These are phyloP conservation scores for Arxiozyma heterogenica DNA, from an alignment of 1,139 yeast species.

Conservation along the genomic window DNA sequence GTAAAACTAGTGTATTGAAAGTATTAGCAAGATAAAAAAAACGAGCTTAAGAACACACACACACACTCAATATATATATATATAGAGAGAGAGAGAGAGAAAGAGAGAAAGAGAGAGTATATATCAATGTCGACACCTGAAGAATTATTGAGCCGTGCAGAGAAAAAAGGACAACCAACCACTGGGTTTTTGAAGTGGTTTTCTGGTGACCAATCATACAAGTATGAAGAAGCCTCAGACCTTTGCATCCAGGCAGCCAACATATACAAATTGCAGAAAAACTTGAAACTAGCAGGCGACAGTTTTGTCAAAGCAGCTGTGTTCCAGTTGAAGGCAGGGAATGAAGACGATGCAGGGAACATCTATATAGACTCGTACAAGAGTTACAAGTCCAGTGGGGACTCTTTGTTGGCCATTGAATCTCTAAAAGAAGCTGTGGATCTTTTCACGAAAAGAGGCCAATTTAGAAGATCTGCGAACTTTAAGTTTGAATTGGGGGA, in stretches of 20 bases:
- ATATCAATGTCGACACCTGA: slow-evolving; percentile 24
- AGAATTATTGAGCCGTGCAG: slow-evolving; percentile 39
- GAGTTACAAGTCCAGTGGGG: slow-evolving; percentile 60
- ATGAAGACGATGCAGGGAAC: slow-evolving; percentile 87
- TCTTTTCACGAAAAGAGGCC: slow-evolving; percentile 81
- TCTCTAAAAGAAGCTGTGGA: slow-evolving; percentile 70
- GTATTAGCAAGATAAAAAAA: no score
- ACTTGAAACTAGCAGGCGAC: slow-evolving; percentile 61
- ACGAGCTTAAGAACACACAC: no score
- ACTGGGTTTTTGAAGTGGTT: slow-evolving; percentile 67
- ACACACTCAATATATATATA: no score
- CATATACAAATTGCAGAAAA: slow-evolving; percentile 66
- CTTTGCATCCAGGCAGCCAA: slow-evolving; percentile 87
- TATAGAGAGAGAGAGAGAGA: no score
- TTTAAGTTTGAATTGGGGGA: slow-evolving; percentile 87
- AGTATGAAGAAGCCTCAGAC: slow-evolving; percentile 88
- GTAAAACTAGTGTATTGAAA: no score
- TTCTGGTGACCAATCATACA: slow-evolving; percentile 56
- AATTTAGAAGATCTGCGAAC: slow-evolving; percentile 92
- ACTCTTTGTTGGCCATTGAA: slow-evolving; percentile 71
- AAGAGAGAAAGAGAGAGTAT: no score
- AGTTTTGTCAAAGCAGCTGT: slow-evolving; percentile 82
- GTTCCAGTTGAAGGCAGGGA: slow-evolving; percentile 62
- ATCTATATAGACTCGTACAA: slow-evolving; percentile 87
- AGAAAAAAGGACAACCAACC: slow-evolving; percentile 59